A percentile compares a stretch with the other conserved stretches of the same genome.
These are phyloP conservation scores for Fusarium multiceps DNA, from an alignment of 2,329 filamentous ascomycete genomes.

Conservation along the genomic window DNA sequence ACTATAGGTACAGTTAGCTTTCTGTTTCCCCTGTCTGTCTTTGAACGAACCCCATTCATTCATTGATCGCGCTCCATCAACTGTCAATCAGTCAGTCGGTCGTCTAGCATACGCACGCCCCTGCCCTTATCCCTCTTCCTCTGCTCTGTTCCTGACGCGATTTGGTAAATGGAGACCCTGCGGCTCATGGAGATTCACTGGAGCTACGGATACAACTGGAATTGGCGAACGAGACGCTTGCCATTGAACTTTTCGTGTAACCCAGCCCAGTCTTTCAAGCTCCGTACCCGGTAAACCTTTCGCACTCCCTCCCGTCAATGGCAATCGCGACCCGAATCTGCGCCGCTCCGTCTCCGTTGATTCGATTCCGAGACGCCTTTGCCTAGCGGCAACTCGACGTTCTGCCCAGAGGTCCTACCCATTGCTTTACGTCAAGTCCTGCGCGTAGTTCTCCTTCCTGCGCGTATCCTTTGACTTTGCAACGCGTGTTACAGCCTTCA, in stretches of 20 bases:
- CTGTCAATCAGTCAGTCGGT: not conserved
- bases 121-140: conserved; percentile 20
- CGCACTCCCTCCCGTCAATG: conserved; percentile 32
- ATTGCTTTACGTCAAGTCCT: conserved; percentile 28
- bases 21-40: conserved; percentile 29
- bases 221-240: conserved; percentile 47
- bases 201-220: not conserved
- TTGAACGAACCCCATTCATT: conserved; percentile 18
- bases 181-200: conserved; percentile 20
- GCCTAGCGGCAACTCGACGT: conserved; percentile 33
- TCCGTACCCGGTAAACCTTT: conserved; percentile 35
- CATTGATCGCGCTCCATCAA: conserved; percentile 15
- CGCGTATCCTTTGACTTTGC: conserved; percentile 28
- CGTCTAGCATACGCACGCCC: conserved; percentile 26
- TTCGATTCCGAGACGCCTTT: conserved; percentile 32
- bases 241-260: conserved; percentile 41
- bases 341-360: conserved; percentile 43
- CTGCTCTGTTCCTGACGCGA: conserved; percentile 46
- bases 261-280: conserved; percentile 36
- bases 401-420: conserved; percentile 13
- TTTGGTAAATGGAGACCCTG: conserved; percentile 35
- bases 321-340: conserved; percentile 35
- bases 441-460: conserved; percentile 36
- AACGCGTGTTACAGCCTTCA: conserved; percentile 35
- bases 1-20: conserved; percentile 5